Evolutionary conservation across 331 rosid species (phyloP).

Genomic region (Malus hybrid): DNA sequence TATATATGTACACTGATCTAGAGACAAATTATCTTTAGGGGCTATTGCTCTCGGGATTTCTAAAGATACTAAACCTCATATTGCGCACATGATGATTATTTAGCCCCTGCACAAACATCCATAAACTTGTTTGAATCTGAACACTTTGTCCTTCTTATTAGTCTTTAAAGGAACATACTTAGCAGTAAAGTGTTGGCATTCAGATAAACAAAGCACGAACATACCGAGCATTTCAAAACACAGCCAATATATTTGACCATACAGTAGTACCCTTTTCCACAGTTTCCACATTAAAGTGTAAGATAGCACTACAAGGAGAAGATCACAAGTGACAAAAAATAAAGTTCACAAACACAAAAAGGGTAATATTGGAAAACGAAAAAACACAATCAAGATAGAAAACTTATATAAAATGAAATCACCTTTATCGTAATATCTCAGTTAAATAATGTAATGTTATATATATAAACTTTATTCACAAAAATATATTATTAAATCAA

Average conservation of each 20-base stretch:
- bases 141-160: background rate
- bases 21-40: background rate
- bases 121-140: background rate
- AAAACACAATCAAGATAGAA: background rate
- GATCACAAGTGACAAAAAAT: background rate
- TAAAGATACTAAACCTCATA: background rate
- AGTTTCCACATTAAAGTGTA: background rate
- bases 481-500: too few species aligned
- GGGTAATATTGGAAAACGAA: conserved; percentile 6
- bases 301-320: background rate
- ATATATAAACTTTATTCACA: too few species aligned
- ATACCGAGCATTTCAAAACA: background rate
- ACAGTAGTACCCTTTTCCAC: background rate
- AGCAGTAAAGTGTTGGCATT: background rate
- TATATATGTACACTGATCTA: background rate
- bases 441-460: too few species aligned
- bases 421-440: too few species aligned
- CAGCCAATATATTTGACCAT: conserved; percentile 7
- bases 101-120: background rate
- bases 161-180: too few species aligned
- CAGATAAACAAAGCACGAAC: background rate
- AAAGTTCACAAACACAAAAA: background rate
- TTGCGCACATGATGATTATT: background rate
- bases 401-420: too few species aligned
- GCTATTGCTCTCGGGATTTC: background rate